Evolutionary conservation across 768 basidiomycete species (phyloP), one percentile per base, ranked within the genome.

Genomic region (Russula olivacea): DNA sequence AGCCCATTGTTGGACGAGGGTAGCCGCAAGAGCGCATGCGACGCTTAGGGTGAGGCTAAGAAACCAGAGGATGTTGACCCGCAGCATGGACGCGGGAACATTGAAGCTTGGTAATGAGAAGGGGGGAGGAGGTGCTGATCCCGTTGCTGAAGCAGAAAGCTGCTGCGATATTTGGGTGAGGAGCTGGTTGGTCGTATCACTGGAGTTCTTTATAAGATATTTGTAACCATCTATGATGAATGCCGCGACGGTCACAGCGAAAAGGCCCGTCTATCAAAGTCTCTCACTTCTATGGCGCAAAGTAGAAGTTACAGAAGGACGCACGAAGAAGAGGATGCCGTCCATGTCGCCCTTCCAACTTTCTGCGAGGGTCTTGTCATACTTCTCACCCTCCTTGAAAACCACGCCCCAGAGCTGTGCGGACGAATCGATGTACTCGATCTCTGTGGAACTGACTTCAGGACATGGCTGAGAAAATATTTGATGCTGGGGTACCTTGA

Each of bases 381-480:
- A 61, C 32, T 55, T 61, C 28, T 61, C 54, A 10, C 61, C 54
- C 47, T 61, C 61, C 10, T 41, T 55, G 36, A 61, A 36, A 48
- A 61, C 54, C 14, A 61, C 54, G 19, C n/a, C 45, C 61, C 61
- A 61, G 32, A 61, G 61, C 12, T 61, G 61, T 38, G 61, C 47
- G 8, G 61, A 61, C 11, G 61, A 61, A 50, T 61, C 61, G 36
- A 43, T 38, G 21, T 50, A 61, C 49, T 61, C 54, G 25, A 50
- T 61, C 25, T 61, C 59, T 54, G 30, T 21, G 3, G n/a, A 15
- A 30, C 17, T 58, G 15, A 38, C 21, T 4, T 58, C 4, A 49
- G 14, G 4, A 23, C 36, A 7, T 2, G 34, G 10, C 30, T 15
- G 10, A 9, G 23, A 17, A 4, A 25, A 58, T 2, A 17, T n/a